Conservation (phyloP, 1,139 yeast species). For the Pichia sp. region DNA sequence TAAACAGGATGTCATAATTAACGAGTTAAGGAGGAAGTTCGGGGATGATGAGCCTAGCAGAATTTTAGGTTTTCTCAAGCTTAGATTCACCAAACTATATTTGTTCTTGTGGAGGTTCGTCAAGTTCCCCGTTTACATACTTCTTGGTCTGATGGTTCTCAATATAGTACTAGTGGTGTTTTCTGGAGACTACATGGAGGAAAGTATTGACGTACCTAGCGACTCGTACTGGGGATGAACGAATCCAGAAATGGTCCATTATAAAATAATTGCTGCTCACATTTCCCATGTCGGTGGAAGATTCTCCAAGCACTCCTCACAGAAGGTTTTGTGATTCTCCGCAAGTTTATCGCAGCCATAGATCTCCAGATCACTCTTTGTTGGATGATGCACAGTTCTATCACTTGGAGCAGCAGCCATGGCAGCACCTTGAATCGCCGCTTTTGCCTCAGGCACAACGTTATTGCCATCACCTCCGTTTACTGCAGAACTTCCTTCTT, state of each 20-base stretch:
- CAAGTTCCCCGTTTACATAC: conserved; percentile 2
- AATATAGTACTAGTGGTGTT: conserved; percentile 1
- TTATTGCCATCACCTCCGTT: too few relatives aligned
- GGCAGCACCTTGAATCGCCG: neutral
- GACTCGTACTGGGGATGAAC: conserved; percentile 5
- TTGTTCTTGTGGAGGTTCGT: neutral
- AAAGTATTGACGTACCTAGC: neutral
- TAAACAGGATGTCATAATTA: conserved; percentile 18
- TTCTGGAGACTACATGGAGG: neutral
- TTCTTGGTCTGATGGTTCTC: neutral
- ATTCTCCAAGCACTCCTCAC: conserved; percentile 24
- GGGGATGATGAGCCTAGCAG: conserved; percentile 5
- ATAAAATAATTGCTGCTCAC: conserved; percentile 4
- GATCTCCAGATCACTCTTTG: conserved; percentile 1
- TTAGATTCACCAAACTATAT: neutral
- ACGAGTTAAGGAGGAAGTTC: conserved; percentile 15
- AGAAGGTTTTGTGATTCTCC: conserved; percentile 12
- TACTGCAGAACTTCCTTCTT: too few relatives aligned
- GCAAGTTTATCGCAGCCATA: conserved; percentile 14
- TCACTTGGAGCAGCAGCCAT: neutral
- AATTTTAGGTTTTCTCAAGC: conserved; percentile 1
- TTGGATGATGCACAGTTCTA: conserved; percentile 2
- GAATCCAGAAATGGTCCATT: neutral
- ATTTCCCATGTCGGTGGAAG: conserved; percentile 24
- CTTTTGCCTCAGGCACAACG: neutral